These are phyloP conservation scores for Amaranthus palmeri DNA, from an alignment of 148 eudicot genomes.

Conservation along the genomic window DNA sequence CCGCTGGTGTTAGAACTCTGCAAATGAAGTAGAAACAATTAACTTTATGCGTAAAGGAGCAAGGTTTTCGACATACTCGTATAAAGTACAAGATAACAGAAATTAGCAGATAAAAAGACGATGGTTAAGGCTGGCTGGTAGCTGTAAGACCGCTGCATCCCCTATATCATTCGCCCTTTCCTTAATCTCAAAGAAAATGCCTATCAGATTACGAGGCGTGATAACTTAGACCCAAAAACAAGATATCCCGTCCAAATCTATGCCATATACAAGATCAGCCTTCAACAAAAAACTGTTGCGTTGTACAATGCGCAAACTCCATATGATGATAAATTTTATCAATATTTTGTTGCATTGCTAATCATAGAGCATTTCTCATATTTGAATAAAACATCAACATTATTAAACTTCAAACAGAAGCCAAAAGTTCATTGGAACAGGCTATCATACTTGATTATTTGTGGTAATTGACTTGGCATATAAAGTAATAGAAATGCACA, in stretches of 20 bases:
- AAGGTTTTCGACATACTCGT: not conserved
- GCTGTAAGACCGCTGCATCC: not conserved
- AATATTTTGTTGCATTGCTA: not conserved
- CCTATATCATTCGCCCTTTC: too few relatives aligned
- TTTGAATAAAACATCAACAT: not conserved
- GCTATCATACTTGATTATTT: not conserved
- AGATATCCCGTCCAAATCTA: too few relatives aligned
- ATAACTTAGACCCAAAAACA: not conserved
- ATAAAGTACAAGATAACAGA: too few relatives aligned
- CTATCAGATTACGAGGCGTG: not conserved
- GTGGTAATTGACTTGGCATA: not conserved
- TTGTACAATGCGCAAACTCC: too few relatives aligned
- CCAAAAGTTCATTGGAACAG: not conserved
- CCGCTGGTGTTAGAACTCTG: slow-evolving; percentile 92
- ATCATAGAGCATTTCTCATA: not conserved
- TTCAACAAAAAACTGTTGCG: too few relatives aligned
- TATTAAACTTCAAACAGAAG: not conserved
- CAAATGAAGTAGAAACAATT: slow-evolving; percentile 18
- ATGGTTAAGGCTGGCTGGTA: not conserved
- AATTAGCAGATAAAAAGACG: not conserved
- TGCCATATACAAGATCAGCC: too few relatives aligned
- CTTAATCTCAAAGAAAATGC: not conserved
- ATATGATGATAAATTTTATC: too few relatives aligned
- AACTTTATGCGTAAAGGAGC: not conserved
- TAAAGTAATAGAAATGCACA: not conserved